Evolutionary conservation across 495 filamentous ascomycete genomes (phyloP).

Genomic region (Penicillium taxi): DNA sequence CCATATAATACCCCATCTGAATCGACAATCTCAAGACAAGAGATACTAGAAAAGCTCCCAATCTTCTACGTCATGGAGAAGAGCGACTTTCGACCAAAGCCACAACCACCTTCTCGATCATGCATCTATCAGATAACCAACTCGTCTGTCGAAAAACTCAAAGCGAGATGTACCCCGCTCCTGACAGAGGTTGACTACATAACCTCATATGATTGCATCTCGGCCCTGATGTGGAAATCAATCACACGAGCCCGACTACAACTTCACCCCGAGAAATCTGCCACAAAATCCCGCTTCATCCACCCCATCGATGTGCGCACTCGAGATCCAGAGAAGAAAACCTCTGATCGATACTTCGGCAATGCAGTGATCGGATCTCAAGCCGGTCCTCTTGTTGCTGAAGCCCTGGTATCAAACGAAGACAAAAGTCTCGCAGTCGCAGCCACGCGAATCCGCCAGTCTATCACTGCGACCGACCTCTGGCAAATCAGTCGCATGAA

Average conservation of each 20-base stretch:
- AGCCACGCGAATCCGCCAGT: constrained; percentile 16
- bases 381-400: constrained; percentile 9
- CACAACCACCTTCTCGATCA: constrained; percentile 5
- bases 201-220: constrained; percentile 22
- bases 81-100: constrained; percentile 7
- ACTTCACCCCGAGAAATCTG: constrained; percentile 11
- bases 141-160: constrained; percentile 9
- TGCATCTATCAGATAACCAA: constrained; percentile 16
- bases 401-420: constrained; percentile 6
- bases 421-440: constrained; percentile 11
- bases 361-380: constrained; percentile 15
- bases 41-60: constrained; percentile 8
- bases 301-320: constrained; percentile 20
- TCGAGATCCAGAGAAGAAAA: constrained; percentile 13
- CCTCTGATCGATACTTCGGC: constrained; percentile 18
- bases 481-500: constrained; percentile 11
- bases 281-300: constrained; percentile 6
- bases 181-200: constrained; percentile 17
- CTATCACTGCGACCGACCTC: constrained; percentile 6
- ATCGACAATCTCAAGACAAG: constrained; percentile 4
- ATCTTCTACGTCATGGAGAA: constrained; percentile 12
- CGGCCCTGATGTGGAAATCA: constrained; percentile 18
- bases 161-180: constrained; percentile 8
- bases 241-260: constrained; percentile 13
- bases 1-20: constrained; percentile 12